A percentile compares a stretch with the other conserved stretches of the same genome.
These are phyloP conservation scores for Withania somnifera DNA, from an alignment of 305 asterid genomes.

Conservation along the genomic window DNA sequence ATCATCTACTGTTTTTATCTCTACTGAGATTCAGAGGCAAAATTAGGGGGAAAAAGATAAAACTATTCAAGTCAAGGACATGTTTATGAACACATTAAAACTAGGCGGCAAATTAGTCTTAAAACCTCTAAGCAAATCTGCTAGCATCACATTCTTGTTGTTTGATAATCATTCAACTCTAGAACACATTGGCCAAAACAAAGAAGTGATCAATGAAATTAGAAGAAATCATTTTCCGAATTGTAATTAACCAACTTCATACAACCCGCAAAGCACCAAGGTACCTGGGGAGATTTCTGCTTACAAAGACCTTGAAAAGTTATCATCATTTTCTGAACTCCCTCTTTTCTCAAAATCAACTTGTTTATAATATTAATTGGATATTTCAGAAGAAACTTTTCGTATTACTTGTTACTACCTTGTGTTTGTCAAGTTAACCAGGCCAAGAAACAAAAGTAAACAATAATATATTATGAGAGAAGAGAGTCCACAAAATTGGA, in stretches of 20 bases:
- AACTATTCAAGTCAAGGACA: not conserved
- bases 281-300: constrained; percentile 44
- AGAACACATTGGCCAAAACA: not conserved
- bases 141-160: not conserved
- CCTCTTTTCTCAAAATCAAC: too few relatives aligned
- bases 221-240: not conserved
- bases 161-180: not conserved
- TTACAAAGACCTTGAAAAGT: constrained; percentile 34
- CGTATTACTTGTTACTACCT: not conserved
- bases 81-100: not conserved
- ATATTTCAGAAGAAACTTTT: not conserved
- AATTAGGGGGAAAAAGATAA: not conserved
- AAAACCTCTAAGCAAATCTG: not conserved
- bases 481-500: not conserved
- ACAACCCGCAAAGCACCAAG: not conserved
- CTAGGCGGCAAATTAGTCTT: not conserved
- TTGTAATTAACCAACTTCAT: not conserved
- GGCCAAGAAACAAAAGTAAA: not conserved
- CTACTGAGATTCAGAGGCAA: not conserved
- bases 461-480: not conserved
- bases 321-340: constrained; percentile 30
- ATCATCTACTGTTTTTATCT: not conserved
- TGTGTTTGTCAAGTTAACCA: not conserved
- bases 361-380: too few relatives aligned
- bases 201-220: not conserved